Conservation (phyloP, 768 basidiomycete genomes). For the Leccinum imitatum region DNA sequence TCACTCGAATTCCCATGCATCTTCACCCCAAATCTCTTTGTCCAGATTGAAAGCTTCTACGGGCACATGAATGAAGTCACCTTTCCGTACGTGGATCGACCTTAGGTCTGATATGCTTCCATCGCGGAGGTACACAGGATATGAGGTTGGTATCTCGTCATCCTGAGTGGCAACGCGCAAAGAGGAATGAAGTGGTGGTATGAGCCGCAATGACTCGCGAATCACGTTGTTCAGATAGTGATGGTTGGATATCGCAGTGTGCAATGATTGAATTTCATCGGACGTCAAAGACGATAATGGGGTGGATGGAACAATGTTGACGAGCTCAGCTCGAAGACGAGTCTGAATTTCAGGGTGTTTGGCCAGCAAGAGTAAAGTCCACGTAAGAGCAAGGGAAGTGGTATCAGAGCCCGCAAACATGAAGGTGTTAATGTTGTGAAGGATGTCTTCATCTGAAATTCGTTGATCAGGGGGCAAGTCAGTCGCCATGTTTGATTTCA, state of each 20-base stretch:
- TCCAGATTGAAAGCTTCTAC: conserved; percentile 81
- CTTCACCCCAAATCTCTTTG: conserved; percentile 73
- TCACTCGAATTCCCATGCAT: conserved; percentile 82
- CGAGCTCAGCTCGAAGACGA: conserved; percentile 69
- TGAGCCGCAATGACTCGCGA: conserved; percentile 72
- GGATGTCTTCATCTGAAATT: conserved; percentile 85
- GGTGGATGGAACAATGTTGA: conserved; percentile 41
- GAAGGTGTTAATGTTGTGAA: conserved; percentile 85
- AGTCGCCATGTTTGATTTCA: conserved; percentile 77
- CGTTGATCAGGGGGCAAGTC: conserved; percentile 68
- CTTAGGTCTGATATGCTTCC: conserved; percentile 42
- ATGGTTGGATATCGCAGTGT: conserved; percentile 54
- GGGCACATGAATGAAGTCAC: conserved; percentile 74
- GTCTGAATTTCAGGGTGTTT: conserved; percentile 64
- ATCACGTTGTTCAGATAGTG: conserved; percentile 76
- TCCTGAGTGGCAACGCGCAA: conserved; percentile 75
- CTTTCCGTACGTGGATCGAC: conserved; percentile 58
- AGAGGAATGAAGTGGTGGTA: conserved; percentile 80
- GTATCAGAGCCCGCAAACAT: conserved; percentile 92
- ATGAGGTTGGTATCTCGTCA: conserved; percentile 72
- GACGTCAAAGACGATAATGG: conserved; percentile 47
- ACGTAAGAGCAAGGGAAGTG: conserved; percentile 77
- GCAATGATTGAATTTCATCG: conserved; percentile 66
- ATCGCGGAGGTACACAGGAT: conserved; percentile 54
- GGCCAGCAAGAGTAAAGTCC: conserved; percentile 78